Base-by-base conservation (phyloP, 2,329 filamentous ascomycete genomes). In the Stemphylium lycopersici region DNA sequence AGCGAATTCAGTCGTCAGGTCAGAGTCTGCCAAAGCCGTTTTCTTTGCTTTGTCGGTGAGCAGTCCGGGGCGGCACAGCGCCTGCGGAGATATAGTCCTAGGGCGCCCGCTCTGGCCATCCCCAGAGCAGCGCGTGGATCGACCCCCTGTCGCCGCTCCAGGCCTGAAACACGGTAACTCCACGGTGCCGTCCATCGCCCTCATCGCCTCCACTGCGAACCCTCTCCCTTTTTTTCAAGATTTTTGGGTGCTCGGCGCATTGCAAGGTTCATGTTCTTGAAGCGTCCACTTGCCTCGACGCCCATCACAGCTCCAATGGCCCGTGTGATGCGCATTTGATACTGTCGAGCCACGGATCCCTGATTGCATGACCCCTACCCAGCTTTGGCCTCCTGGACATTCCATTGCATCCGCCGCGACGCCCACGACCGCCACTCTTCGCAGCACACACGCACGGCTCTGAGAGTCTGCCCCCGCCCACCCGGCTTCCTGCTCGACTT, bases 281-380 rank as follows among this genome's bases (percentile, higher is more conserved):
- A 33, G 37, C 31, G 39, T 52, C 26, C 40, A 32, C 43, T 36
- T 58, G 49, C 45, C 47, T 45, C 47, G 52, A 55, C 43, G 55
- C 48, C 26, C 43, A 24, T 32, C 29, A 42, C 51, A 51, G 52
- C 39, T 32, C 53, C 55, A 55, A 64, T 62, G 56, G 59, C 45
- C 37, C 18, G 26, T 39, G 49, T 44, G 18, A 26, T 8, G 42
- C 40, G 43, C 38, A 46, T 50, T 48, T 66, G 63, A 61, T 52
- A 48, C 52, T 52, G 33, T 43, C 16, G 12, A 11, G 32, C 39
- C 32, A 44, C 48, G 51, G 26, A 51, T 50, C 51, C 51, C 46
- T 43, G 47, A 42, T 32, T 39, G 33, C 22, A 44, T 42, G 33
- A 39, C 51, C 51, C 44, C 51, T 44, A 42, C 32, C 48, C 45